Evolutionary conservation across 139 green algal species (phyloP).

Genomic region (Yamagishiella unicocca): DNA sequence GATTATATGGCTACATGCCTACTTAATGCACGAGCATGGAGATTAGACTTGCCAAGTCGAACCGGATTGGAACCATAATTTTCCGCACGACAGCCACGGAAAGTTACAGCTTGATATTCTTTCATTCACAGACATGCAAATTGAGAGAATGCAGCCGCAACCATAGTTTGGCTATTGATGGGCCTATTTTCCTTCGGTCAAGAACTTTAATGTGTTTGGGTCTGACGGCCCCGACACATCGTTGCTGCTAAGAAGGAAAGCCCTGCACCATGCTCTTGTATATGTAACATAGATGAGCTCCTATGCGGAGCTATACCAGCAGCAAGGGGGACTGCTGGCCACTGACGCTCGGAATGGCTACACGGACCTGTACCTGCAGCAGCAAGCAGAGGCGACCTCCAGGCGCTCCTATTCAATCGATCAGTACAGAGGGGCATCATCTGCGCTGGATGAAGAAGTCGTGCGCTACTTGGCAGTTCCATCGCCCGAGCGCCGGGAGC

Average conservation of each 20-base stretch:
- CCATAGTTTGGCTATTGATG: too few relatives aligned
- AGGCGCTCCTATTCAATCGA: background rate
- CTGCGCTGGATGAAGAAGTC: background rate
- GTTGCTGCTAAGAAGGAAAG: too few relatives aligned
- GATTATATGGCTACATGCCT: too few relatives aligned
- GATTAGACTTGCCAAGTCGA: too few relatives aligned
- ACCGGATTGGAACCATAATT: conserved; percentile 26
- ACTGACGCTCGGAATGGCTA: conserved; percentile 13
- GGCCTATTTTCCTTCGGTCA: too few relatives aligned
- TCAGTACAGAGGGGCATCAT: background rate
- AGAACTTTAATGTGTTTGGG: too few relatives aligned
- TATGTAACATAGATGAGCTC: conserved; percentile 23
- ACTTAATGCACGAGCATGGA: too few relatives aligned
- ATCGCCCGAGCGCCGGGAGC: background rate
- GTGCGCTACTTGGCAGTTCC: background rate
- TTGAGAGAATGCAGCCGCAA: too few relatives aligned
- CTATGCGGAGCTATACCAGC: conserved; percentile 40
- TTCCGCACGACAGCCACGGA: conserved; percentile 2
- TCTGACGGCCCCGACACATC: too few relatives aligned
- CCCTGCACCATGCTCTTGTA: background rate
- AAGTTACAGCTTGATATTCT: background rate
- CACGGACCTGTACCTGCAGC: background rate
- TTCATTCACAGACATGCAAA: background rate
- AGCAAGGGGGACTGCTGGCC: background rate
- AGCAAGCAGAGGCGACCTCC: conserved; percentile 12